Evolutionary conservation across 805 yeast genomes (phyloP), one percentile per base, ranked within the genome.

Genomic region (Saccharomycopsis fodiens): DNA sequence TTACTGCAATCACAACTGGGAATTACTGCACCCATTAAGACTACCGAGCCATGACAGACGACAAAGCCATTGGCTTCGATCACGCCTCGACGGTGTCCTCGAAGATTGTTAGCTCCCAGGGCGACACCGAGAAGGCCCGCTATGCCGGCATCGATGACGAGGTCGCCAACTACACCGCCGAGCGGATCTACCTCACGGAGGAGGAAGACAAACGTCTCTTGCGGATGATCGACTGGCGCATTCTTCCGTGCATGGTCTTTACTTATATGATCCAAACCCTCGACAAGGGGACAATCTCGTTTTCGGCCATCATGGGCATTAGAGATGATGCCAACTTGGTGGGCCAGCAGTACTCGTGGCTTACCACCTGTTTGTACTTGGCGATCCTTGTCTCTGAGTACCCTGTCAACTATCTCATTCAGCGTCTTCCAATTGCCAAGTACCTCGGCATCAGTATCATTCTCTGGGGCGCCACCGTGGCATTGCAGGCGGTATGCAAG

Each of bases 261-360:
- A 46, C 49, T 8, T 46, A 46, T 20, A n/a, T 46, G 36, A 13
- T 46, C 12, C 49, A 46, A 29, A 34, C 49, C 12, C 30, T 29
- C 15, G 13, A 31, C 36, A 76, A 76, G 52, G 74, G 74, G 2
- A 68, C 77, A 2, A 52, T 74, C 37, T 66, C 74, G 0, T 76
- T 72, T 53, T 66, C 73, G 13, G 63, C 76, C 0, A 64, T 74
- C 41, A 62, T 74, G 42, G 79, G 70, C 1, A 57, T 76, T 22
- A 72, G 65, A 58, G 67, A 61, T 5, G 76, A 70, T 46, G 72
- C 75, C 1, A 67, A 68, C 2, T 54, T 76, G 13, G 10, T n/a
- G 8, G 51, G 44, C 6, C 29, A 34, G 6, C 25, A 43, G 23
- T 47, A 47, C 23, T 44, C 47, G 5, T 44, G 47, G 47, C 32